Percentiles rank a stretch among this genome's conserved stretches.
Evolutionary conservation across 495 filamentous ascomycete genomes (phyloP).

Genomic region (Talaromyces thailandensis): DNA sequence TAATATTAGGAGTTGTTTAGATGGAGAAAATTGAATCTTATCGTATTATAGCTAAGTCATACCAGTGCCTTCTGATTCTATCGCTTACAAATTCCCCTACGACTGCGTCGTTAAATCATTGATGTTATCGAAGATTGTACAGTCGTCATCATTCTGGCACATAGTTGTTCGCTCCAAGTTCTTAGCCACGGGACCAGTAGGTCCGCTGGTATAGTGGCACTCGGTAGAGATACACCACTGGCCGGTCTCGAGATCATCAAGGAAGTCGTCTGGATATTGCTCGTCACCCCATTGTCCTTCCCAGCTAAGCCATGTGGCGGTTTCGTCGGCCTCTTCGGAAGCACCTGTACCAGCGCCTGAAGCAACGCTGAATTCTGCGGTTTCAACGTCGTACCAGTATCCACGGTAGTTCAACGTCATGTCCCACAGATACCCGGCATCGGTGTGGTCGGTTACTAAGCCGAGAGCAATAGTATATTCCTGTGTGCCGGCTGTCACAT

Average conservation of each 20-base stretch:
- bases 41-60: not conserved
- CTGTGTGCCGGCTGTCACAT: not conserved
- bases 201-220: not conserved
- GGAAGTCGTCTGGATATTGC: not conserved
- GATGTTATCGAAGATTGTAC: not conserved
- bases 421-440: not conserved
- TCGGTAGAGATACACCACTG: not conserved
- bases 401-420: not conserved
- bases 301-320: not conserved
- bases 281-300: not conserved
- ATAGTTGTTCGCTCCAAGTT: not conserved
- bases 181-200: constrained; percentile 1
- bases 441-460: not conserved
- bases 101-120: not conserved
- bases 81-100: not conserved
- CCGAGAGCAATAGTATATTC: not conserved
- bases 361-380: not conserved
- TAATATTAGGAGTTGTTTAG: no score
- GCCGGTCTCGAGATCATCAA: not conserved
- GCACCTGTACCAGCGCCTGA: not conserved
- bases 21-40: not conserved
- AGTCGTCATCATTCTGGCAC: not conserved
- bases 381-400: not conserved
- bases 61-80: not conserved
- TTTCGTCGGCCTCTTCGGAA: not conserved